phyloP scores from a whole-genome alignment of 495 filamentous ascomycete genomes.

The Trypethelium eluteriae region DNA sequence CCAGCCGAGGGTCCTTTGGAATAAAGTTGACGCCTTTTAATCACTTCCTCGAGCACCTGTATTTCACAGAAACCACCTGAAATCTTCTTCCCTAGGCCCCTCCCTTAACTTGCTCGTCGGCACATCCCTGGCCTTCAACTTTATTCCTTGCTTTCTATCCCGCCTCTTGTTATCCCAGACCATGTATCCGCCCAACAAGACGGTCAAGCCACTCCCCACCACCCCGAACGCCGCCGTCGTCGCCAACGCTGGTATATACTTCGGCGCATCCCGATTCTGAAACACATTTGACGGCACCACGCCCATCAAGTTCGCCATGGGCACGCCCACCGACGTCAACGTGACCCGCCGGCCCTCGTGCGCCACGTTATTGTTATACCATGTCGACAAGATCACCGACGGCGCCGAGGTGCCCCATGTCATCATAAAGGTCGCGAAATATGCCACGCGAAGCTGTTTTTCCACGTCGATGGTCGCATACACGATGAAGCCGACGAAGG shows the following conservation, averaged over 20 bases:
- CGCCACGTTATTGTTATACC: constrained; percentile 78
- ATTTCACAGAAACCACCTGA: constrained; percentile 57
- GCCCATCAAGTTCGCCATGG: constrained; percentile 75
- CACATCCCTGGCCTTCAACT: constrained; percentile 55
- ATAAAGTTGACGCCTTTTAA: background rate
- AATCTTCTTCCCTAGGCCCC: constrained; percentile 56
- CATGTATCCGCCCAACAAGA: constrained; percentile 59
- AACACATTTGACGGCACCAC: constrained; percentile 69
- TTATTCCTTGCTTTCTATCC: constrained; percentile 53
- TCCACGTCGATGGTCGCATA: constrained; percentile 62
- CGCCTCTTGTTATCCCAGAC: constrained; percentile 59
- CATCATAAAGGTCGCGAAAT: constrained; percentile 79
- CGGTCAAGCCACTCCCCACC: constrained; percentile 50
- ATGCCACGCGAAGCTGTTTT: constrained; percentile 53
- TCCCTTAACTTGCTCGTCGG: constrained; percentile 61
- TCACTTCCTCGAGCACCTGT: background rate
- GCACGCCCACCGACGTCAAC: constrained; percentile 62
- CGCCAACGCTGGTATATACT: constrained; percentile 65
- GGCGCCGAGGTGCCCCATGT: constrained; percentile 55
- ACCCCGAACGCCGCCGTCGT: constrained; percentile 69
- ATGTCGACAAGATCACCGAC: constrained; percentile 46
- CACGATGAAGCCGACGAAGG: constrained; percentile 69
- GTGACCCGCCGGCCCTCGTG: constrained; percentile 65
- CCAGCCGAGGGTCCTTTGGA: too few relatives aligned
- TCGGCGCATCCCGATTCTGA: constrained; percentile 58